These are phyloP conservation scores for Termitomyces sp. DNA, from an alignment of 768 basidiomycete species.

Conservation along the genomic window DNA sequence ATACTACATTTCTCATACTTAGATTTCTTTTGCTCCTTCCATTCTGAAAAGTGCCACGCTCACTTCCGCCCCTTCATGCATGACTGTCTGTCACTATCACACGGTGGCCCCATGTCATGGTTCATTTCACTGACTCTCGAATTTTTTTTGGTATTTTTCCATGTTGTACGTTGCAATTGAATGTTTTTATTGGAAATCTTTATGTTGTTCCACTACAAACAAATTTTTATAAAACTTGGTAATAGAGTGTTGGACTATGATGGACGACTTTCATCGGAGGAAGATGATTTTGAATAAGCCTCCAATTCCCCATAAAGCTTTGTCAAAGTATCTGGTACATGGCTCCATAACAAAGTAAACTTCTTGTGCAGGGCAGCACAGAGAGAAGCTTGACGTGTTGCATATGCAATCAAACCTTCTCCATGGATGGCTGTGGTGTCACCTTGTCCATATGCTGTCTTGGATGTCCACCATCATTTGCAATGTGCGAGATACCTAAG, in stretches of 20 bases:
- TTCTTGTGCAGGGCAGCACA: neutral
- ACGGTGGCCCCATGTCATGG: too few species aligned
- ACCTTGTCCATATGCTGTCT: neutral
- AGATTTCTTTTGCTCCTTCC: too few species aligned
- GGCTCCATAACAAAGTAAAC: neutral
- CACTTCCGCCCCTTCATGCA: too few species aligned
- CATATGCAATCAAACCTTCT: neutral
- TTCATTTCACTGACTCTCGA: too few species aligned
- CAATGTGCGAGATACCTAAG: neutral
- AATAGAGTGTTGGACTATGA: constrained; percentile 25
- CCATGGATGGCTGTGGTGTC: neutral
- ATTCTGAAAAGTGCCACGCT: too few species aligned
- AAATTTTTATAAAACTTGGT: constrained; percentile 20
- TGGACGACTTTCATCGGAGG: constrained; percentile 1
- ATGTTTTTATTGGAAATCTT: too few species aligned
- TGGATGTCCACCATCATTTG: neutral
- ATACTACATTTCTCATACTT: too few species aligned
- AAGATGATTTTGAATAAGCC: constrained; percentile 1
- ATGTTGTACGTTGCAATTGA: too few species aligned
- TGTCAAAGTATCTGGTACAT: neutral
- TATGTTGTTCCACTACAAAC: too few species aligned
- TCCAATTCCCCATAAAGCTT: neutral
- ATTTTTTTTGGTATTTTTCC: too few species aligned
- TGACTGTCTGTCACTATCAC: too few species aligned
- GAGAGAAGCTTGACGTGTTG: neutral